Evolutionary conservation across 768 basidiomycete species (phyloP), one percentile per base, ranked within the genome.

Genomic region (Suillus plorans): DNA sequence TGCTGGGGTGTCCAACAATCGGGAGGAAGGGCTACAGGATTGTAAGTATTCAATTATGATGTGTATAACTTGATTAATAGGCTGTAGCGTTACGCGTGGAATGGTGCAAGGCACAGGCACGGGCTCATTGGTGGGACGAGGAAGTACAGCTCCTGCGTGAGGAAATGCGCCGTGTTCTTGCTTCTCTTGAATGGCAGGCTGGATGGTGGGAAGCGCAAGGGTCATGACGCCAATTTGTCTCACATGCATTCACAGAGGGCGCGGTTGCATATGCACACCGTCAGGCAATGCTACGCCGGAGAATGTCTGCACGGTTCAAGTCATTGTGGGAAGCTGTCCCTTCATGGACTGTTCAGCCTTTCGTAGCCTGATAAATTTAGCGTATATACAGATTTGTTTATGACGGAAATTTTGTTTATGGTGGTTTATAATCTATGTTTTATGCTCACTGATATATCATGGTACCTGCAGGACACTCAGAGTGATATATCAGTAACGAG

Each of bases 171-270:
- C 5, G 12, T 20, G 59, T 60, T 39, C 59, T 60, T 28, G 2
- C 31, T 5, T 60, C 25, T 22, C 44, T 60, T 20, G 59, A 36
- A 22, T 60, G 59, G 59, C 59, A 60, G 28, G 59, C 59, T 44
- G 14, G 14, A 36, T 60, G 59, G 59, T 60, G 59, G 59, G 39
- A 60, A 8, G 5, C 1, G 12, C 31, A 60, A 42, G 59, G 49
- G 6, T 0, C 49, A 14, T 13, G 3, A 50, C 2, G 5, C 22
- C 22, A 50, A 50, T 50, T 50, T 50, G 12, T 7, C 12, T 50
- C 22, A 7, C 13, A 5, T 25, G 49, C 5, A 50, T 50, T 50
- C 49, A 50, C 6, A 6, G 56, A 58, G 56, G 56, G 56, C 2
- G 39, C 13, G 7, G 5, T 58, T 6, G 28, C 55, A 57, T 57